phyloP scores from a whole-genome alignment of 2,329 filamentous ascomycete genomes.

The Coniochaeta ligniaria region DNA sequence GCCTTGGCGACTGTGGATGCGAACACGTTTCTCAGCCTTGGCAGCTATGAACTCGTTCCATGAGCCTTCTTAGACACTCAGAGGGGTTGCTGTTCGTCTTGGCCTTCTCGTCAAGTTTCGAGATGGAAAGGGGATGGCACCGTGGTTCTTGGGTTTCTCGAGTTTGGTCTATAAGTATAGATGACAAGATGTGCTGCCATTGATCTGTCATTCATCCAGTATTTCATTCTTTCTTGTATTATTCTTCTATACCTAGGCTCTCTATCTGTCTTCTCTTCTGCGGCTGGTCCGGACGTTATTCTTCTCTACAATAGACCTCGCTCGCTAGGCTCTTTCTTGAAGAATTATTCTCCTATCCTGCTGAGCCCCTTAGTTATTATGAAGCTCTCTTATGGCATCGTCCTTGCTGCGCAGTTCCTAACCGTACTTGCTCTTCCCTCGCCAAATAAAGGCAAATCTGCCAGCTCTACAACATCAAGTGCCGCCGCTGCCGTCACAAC shows the following conservation, averaged over 20 bases:
- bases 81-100: neutral
- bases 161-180: neutral
- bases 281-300: neutral
- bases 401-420: neutral
- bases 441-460: neutral
- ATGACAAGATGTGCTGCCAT: neutral
- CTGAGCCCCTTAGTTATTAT: neutral
- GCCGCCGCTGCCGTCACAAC: constrained; percentile 1
- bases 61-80: neutral
- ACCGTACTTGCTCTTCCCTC: neutral
- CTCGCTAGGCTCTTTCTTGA: neutral
- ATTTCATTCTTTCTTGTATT: neutral
- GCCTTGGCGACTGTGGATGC: neutral
- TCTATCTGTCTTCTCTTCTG: neutral
- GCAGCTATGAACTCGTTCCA: neutral
- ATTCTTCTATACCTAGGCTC: neutral
- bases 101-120: neutral
- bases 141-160: neutral
- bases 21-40: neutral
- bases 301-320: neutral
- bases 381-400: neutral
- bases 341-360: neutral
- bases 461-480: neutral
- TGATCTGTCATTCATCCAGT: neutral
- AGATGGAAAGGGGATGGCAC: neutral